Evolutionary conservation across 2,329 filamentous ascomycete genomes (phyloP), one percentile per base, ranked within the genome.

Genomic region (Chaetomiaceae sp.): DNA sequence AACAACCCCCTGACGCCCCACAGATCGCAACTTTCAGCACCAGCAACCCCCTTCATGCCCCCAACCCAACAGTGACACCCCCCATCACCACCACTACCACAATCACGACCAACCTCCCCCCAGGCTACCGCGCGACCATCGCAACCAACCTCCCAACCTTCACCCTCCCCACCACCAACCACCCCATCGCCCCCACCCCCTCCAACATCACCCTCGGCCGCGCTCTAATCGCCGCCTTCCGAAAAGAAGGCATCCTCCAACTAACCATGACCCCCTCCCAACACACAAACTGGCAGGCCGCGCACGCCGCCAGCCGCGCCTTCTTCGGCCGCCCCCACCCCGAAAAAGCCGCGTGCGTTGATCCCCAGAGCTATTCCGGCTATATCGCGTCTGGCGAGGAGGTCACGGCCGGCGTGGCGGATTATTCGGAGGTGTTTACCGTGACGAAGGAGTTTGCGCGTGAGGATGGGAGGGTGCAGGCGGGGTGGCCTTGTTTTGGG

Each of bases 401-500:
- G 59, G 66, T 75, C 3, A 74, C 72, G 3, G 66, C 73, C 48
- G 73, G 73, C 31, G 67, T 77, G 21, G 72, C 72, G 14, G 74
- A 78, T 57, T 77, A 76, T 56, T 74, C 71, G 1, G 74, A 77
- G 59, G 75, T 77, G 27, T 77, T 76, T 37, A 78, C 75, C 2
- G 70, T 77, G 16, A 76, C 71, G 12, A 77, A 76, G 51, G 73
- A 77, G 43, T 61, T 77, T 6, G 58, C 61, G 4, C 53, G 61
- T 2, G 53, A 63, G 4, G 72, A 77, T 42, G 55, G 60, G 1
- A 65, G 73, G 2, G 73, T 75, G 3, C 58, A 58, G 17, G 61
- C 60, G 4, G 65, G 66, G 23, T 76, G 75, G 73, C 75, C 74
- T 0, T 76, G 72, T 55, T 74, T 77, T 53, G 75, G 74, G 0